Base-by-base conservation (phyloP, 495 filamentous ascomycete genomes). In the Xylaria grammica region DNA sequence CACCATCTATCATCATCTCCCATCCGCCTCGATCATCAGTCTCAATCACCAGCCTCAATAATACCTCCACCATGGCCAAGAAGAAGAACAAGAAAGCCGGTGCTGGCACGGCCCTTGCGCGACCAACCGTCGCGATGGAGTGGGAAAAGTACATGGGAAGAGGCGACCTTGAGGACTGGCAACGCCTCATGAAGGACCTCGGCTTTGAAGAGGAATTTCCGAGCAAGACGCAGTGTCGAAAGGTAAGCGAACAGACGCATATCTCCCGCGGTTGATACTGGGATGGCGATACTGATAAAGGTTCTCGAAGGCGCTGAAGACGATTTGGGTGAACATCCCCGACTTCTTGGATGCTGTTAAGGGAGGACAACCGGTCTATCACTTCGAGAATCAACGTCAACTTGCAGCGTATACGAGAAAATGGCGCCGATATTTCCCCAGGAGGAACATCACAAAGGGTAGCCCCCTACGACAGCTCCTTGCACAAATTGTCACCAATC, bases 161-260 rank as follows among this genome's bases (percentile, higher is more conserved):
- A 0, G 72, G 73, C n/a, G 61, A 67, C 0, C 69, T 81, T 0
- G 10, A 56, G 8, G 67, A 76, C 38, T 80, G 75, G 75, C 74
- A 77, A 46, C 66, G 69, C 1, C 56, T 81, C n/a, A 75, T 78
- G 70, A 5, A 1, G 1, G 72, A 79, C 17, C 51, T 81, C 8
- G 73, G 75, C 8, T 66, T 80, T 38, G 56, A 51, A 1, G 67
- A 57, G 1, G 20, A 67, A 1, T 71, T 71, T 13, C 19, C 24
- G 0, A 80, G 74, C 61, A 79, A 72, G 49, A 79, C 30, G 0
- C 67, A 79, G 44, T 81, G 78, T 55, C 63, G 69, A 40, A 74
- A 74, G 65, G 78, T 78, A 67, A 52, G 32, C 38, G 45, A 48
- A 50, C 10, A 20, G n/a, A 30, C 29, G 1, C 2, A 10, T 20